Evolutionary conservation across 805 yeast species (phyloP), one percentile per base, ranked within the genome.

Genomic region (Lipomyces mesembrius): DNA sequence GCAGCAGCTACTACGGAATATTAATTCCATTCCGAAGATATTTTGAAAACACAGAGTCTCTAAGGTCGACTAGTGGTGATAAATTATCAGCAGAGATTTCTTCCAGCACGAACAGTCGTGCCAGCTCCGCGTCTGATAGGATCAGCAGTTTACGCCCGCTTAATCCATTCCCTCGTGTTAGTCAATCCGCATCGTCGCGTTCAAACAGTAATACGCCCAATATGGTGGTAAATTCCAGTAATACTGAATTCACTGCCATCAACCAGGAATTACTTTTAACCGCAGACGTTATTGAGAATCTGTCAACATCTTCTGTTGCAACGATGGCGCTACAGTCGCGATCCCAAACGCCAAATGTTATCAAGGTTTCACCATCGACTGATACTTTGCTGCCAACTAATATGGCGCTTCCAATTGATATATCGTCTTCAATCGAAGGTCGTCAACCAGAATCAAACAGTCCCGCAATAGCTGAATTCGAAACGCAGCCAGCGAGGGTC

Each of bases 1-100:
- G 22, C 27, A 29, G 55, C 20, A 29, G 34, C 17, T 52, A 52
- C 34, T 25, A 52, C 55, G 55, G 34, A 25, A 52, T 52, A 14
- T 25, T 52, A 14, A 52, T 52, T 52, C 55, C 55, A 52, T 25
- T 52, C 55, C 55, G 55, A 11, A 22, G 55, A 22, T 52, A 43
- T n/a, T 17, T 43, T 17, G 22, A 43, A 17, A 43, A 7, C 22
- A 43, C 22, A 5, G 20, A n/a, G 49, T 6, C 49, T 1, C 49
- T n/a, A 17, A 17, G 49, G 22, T 43, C 49, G 9, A 17, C 8
- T 11, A 43, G 49, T 11, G 22, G 22, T 43, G 49, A 43, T 17
- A 17, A 17, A 43, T 8, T 43, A 7, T 43, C 49, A 17, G n/a
- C 22, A 17, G 49, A 17, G 49, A 2, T n/a, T n/a, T 17, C 20